Conservation (phyloP, 2,329 filamentous ascomycete genomes). For the Coniella lustricola region DNA sequence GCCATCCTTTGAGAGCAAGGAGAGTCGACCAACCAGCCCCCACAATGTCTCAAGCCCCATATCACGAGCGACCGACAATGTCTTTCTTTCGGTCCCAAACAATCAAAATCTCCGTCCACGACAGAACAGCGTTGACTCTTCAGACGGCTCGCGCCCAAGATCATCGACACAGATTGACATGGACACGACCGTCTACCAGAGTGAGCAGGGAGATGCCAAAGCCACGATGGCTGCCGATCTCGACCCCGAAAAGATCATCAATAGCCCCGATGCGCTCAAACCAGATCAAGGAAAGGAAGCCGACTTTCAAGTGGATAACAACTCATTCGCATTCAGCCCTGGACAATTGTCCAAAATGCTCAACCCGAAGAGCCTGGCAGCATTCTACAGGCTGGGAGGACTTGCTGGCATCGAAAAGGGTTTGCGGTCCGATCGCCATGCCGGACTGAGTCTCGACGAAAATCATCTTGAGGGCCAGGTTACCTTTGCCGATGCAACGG, state of each 20-base stretch:
- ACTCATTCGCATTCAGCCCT: constrained; percentile 78
- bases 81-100: constrained; percentile 59
- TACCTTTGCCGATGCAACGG: constrained; percentile 64
- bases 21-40: constrained; percentile 62
- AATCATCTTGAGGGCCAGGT: constrained; percentile 55
- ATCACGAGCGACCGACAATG: constrained; percentile 38
- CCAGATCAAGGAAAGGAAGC: constrained; percentile 70
- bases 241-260: constrained; percentile 50
- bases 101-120: constrained; percentile 44
- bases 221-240: constrained; percentile 27
- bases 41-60: constrained; percentile 63
- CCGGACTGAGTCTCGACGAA: constrained; percentile 75
- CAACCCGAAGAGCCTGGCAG: constrained; percentile 79
- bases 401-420: constrained; percentile 72
- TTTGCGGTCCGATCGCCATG: constrained; percentile 61
- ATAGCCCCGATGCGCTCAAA: constrained; percentile 60
- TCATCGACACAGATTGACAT: constrained; percentile 58
- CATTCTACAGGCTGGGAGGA: constrained; percentile 76
- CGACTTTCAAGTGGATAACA: constrained; percentile 70
- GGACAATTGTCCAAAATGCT: constrained; percentile 82
- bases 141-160: constrained; percentile 51
- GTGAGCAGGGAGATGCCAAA: constrained; percentile 28
- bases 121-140: constrained; percentile 64
- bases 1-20: constrained; percentile 58
- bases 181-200: constrained; percentile 39